A percentile compares a stretch with the other conserved stretches of the same genome.
phyloP scores from a whole-genome alignment of 2,329 filamentous ascomycete genomes.

The Colletotrichum camelliae region DNA sequence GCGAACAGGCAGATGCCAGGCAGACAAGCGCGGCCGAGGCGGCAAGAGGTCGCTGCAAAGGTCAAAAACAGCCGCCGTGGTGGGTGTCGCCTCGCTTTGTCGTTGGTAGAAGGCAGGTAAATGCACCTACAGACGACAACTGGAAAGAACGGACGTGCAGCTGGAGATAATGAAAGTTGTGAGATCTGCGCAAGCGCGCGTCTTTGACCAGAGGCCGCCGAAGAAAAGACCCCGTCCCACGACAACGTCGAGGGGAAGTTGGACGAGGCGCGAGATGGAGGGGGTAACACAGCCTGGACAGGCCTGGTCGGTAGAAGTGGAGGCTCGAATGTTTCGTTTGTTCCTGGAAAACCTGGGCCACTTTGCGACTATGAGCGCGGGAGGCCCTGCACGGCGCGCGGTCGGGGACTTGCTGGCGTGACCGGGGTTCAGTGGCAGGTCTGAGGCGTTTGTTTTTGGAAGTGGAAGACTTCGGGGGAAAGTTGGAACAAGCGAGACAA shows the following conservation, averaged over 20 bases:
- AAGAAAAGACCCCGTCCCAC: constrained; percentile 5
- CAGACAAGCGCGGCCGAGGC: neutral
- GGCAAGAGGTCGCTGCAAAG: neutral
- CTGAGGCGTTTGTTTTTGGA: constrained; percentile 6
- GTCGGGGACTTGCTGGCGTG: constrained; percentile 16
- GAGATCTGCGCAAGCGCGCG: constrained; percentile 19
- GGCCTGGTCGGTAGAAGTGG: constrained; percentile 10
- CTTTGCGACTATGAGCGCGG: constrained; percentile 11
- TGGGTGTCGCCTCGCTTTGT: neutral
- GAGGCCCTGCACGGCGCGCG: constrained; percentile 21
- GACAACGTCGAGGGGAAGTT: constrained; percentile 12
- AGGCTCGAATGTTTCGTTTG: constrained; percentile 19
- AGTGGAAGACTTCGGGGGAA: neutral
- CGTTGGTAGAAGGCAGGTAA: neutral
- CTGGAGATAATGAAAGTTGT: neutral
- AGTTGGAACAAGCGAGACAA: constrained; percentile 10
- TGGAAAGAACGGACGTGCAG: neutral
- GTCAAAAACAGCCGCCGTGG: neutral
- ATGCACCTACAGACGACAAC: neutral
- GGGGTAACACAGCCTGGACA: constrained; percentile 17
- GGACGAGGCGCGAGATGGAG: constrained; percentile 14
- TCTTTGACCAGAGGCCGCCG: constrained; percentile 11
- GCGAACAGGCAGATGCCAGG: neutral
- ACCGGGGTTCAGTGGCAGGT: constrained; percentile 3
- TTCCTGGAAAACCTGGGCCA: constrained; percentile 5